These are phyloP conservation scores for Phialocephala subalpina DNA, from an alignment of 2,329 filamentous ascomycete species.

Conservation along the genomic window DNA sequence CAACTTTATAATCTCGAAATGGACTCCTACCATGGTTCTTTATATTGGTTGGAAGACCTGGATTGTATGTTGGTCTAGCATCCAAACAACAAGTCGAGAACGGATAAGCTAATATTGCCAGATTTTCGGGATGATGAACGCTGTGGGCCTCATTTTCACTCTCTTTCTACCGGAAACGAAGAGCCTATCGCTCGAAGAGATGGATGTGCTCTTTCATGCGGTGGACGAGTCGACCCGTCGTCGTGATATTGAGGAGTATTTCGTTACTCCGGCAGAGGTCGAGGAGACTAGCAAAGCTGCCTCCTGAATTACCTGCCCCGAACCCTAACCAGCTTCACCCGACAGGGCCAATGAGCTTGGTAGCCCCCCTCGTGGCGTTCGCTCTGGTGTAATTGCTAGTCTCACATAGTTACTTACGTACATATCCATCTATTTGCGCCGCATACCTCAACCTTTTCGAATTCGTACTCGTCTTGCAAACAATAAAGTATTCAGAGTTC, in stretches of 20 bases:
- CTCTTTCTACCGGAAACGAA: neutral
- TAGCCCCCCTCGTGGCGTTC: no score
- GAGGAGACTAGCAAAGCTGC: neutral
- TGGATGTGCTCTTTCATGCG: neutral
- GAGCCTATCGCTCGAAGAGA: neutral
- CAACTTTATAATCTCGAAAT: conserved; percentile 72
- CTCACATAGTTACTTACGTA: no score
- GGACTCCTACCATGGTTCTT: conserved; percentile 56
- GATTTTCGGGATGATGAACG: neutral
- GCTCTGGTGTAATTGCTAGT: no score
- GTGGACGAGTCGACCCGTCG: neutral
- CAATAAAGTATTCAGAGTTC: no score
- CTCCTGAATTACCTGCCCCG: no score
- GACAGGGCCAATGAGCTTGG: no score
- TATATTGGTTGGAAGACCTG: conserved; percentile 49
- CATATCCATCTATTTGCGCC: no score
- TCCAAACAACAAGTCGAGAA: neutral
- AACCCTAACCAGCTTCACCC: no score
- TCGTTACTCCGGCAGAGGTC: neutral
- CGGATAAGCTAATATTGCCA: neutral
- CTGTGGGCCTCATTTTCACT: neutral
- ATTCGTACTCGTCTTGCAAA: no score
- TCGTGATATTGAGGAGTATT: neutral
- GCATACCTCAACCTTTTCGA: no score
- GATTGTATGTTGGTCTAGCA: neutral